phyloP scores from a whole-genome alignment of 1,284 basidiomycete genomes.

The Malassezia japonica region DNA sequence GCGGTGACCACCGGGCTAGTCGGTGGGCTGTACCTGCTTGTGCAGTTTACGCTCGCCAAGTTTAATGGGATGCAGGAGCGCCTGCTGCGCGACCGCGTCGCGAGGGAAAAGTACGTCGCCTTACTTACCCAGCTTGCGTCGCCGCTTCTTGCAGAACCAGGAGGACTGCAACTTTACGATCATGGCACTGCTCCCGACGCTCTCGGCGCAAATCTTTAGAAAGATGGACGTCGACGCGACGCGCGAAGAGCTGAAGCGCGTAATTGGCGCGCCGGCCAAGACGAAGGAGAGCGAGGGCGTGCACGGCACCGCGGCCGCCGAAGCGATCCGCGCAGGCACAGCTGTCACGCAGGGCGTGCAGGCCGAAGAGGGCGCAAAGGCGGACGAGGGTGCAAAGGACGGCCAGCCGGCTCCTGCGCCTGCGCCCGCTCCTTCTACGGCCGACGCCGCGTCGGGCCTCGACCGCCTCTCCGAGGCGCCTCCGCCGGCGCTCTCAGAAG shows the following conservation, averaged over 20 bases:
- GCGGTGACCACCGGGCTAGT: constrained; percentile 51
- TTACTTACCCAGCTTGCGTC: constrained; percentile 51
- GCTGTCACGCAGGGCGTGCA: background rate
- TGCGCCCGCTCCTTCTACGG: background rate
- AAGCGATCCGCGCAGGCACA: too few species aligned
- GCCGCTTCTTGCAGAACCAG: constrained; percentile 70
- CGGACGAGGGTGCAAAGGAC: background rate
- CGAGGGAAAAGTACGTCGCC: constrained; percentile 62
- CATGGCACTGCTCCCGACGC: constrained; percentile 66
- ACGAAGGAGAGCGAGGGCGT: background rate
- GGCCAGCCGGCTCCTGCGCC: background rate
- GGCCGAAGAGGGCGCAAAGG: background rate
- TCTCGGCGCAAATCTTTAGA: constrained; percentile 62
- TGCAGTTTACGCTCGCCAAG: constrained; percentile 59
- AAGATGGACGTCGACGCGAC: constrained; percentile 74
- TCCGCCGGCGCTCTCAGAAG: constrained; percentile 10
- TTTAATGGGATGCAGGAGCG: constrained; percentile 64
- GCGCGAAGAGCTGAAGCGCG: constrained; percentile 58
- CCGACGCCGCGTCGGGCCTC: background rate
- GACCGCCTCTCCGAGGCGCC: constrained; percentile 10
- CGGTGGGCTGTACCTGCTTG: constrained; percentile 63
- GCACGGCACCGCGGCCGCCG: background rate
- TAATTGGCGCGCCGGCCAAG: constrained; percentile 6
- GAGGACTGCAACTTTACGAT: constrained; percentile 72
- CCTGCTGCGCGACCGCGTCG: constrained; percentile 59